Evolutionary conservation across 2,329 filamentous ascomycete genomes (phyloP), one percentile per base, ranked within the genome.

Genomic region (Exophiala viscosa): DNA sequence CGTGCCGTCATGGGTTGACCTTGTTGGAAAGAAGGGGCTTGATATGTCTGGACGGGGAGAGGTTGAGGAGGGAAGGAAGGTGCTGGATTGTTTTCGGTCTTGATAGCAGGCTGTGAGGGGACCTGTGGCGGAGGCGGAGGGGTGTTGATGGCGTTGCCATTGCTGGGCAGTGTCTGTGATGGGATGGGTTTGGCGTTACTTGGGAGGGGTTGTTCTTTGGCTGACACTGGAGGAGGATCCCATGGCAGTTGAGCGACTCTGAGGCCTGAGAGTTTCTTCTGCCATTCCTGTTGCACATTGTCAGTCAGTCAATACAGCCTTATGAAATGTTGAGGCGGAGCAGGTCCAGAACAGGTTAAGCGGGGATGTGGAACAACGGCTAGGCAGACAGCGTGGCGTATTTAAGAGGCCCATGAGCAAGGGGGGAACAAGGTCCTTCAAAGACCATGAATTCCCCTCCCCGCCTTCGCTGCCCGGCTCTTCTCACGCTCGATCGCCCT

Each of bases 171-270:
- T 11, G 58, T 57, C 38, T 50, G 55, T 31, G 40, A 3, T 6
- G 57, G 53, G 14, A 59, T 42, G 53, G 65, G 57, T 60, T 69
- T 62, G 64, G 69, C 50, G 63, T 65, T 52, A 67, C 71, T 45
- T 64, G 67, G 60, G 70, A 70, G 50, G 52, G 60, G 55, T 20
- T 62, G 58, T 70, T 67, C 59, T 64, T 63, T 73, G 58, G 68
- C 69, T 46, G 82, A 80, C 47, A 87, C 85, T 45, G 87, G 86
- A 67, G 87, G 85, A 39, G 93, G 92, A 67, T 99, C 93, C 93
- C 93, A 99, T 9, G 93, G 92, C 69, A 97, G 96, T 52, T 82
- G 77, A 54, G 93, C 93, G 57, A 97, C 86, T 61, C 87, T 84
- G 60, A 95, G 84, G 62, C 84, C 83, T 1, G 91, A 87, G 33